A percentile compares a stretch with the other conserved stretches of the same genome.
phyloP scores from a whole-genome alignment of 208 protist genomes.

The Leishmania gerbilli region DNA sequence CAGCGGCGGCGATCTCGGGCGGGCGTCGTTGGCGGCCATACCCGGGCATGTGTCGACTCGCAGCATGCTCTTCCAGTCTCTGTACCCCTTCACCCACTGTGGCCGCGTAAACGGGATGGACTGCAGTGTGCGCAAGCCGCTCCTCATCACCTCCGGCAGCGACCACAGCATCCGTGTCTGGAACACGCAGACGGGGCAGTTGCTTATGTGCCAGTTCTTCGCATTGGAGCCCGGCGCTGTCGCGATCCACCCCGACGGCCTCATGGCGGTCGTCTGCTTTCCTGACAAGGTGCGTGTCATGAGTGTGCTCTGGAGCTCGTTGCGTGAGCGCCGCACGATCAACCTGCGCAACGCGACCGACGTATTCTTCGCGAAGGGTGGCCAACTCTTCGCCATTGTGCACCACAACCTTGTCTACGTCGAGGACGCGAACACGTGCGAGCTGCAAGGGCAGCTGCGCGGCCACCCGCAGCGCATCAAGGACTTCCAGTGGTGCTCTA shows the following conservation, averaged over 20 bases:
- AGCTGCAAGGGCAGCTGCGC: conserved; percentile 91
- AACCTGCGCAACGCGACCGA: conserved; percentile 89
- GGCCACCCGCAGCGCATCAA: conserved; percentile 93
- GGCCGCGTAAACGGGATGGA: conserved; percentile 90
- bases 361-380: conserved; percentile 93
- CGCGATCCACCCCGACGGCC: conserved; percentile 94
- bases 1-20: neutral
- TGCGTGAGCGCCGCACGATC: conserved; percentile 87
- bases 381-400: conserved; percentile 94
- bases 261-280: conserved; percentile 95
- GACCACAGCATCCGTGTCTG: conserved; percentile 95
- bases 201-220: conserved; percentile 92
- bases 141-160: conserved; percentile 90
- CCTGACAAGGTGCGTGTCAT: conserved; percentile 94
- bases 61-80: conserved; percentile 51
- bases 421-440: conserved; percentile 93
- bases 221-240: conserved; percentile 84
- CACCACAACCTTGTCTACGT: conserved; percentile 94
- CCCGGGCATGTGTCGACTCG: conserved; percentile 14
- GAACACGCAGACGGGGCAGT: conserved; percentile 92
- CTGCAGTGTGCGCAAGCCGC: conserved; percentile 94
- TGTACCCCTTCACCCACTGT: conserved; percentile 88
- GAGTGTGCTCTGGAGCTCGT: conserved; percentile 94
- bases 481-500: conserved; percentile 83
- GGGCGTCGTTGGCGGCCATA: conserved; percentile 8